phyloP scores from a whole-genome alignment of 805 yeast genomes.

The Yamadazyma takamatsuzukensis region DNA sequence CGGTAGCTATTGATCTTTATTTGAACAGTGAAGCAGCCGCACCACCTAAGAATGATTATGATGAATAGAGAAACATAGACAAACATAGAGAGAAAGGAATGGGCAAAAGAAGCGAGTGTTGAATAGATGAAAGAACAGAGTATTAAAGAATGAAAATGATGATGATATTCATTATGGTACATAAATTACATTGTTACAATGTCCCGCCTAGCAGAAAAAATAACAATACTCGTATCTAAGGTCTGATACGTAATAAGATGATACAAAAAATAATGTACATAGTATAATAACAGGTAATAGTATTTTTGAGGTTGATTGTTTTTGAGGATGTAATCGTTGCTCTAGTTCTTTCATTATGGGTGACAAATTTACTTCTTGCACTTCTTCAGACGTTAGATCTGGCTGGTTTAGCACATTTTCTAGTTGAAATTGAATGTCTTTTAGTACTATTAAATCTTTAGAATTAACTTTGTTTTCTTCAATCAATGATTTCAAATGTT shows the following conservation, averaged over 20 bases:
- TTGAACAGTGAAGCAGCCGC: constrained; percentile 77
- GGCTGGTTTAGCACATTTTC: no score
- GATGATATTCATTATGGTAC: no score
- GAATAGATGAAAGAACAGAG: no score
- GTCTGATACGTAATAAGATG: constrained; percentile 20
- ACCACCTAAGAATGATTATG: constrained; percentile 89
- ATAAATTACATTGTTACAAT: no score
- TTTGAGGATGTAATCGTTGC: neutral
- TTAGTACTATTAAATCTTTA: constrained; percentile 5
- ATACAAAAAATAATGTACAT: constrained; percentile 11
- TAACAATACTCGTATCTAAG: constrained; percentile 37
- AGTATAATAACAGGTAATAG: constrained; percentile 7
- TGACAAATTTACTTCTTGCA: no score
- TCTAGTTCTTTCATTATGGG: neutral
- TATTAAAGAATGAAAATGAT: no score
- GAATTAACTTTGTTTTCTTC: constrained; percentile 3
- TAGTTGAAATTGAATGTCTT: constrained; percentile 5
- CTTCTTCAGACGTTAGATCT: no score
- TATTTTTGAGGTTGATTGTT: neutral
- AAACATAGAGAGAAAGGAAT: neutral
- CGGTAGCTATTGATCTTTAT: constrained; percentile 83
- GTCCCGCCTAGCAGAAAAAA: constrained; percentile 26
- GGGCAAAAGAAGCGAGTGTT: no score
- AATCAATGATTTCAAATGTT: constrained; percentile 7
- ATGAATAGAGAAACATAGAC: constrained; percentile 33